Conservation (phyloP, 2,329 filamentous ascomycete genomes). For the Penicillium sp. region DNA sequence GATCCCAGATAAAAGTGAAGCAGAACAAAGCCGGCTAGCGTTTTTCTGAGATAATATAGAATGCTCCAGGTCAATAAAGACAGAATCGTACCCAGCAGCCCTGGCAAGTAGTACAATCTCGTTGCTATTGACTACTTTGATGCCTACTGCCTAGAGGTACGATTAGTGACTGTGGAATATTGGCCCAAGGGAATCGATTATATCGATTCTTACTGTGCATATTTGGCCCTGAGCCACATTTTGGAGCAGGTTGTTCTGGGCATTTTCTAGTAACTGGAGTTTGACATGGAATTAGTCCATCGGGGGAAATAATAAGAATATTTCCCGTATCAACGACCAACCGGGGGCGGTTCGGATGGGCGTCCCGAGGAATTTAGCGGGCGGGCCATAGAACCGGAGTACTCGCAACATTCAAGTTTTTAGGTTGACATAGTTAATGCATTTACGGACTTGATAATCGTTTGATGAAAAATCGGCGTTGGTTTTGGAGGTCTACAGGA, state of each 20-base stretch:
- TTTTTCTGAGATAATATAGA: slow-evolving; percentile 13
- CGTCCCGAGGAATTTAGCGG: neutral
- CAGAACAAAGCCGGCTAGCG: neutral
- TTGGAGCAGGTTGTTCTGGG: neutral
- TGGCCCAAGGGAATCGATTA: neutral
- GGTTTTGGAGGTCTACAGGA: neutral
- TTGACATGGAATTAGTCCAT: too few relatives aligned
- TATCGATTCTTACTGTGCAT: neutral
- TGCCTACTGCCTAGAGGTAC: slow-evolving; percentile 18
- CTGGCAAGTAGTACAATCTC: slow-evolving; percentile 32
- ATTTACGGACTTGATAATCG: too few relatives aligned
- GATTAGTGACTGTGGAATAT: neutral
- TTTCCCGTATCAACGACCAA: too few relatives aligned
- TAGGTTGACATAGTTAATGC: too few relatives aligned
- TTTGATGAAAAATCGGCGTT: neutral
- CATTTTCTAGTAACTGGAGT: neutral
- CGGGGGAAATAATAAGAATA: too few relatives aligned
- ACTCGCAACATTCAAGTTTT: too few relatives aligned
- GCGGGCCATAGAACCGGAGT: neutral
- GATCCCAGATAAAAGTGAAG: neutral
- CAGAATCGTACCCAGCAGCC: slow-evolving; percentile 31
- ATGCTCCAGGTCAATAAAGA: slow-evolving; percentile 42
- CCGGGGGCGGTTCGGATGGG: slow-evolving; percentile 1
- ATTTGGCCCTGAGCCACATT: neutral
- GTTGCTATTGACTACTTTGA: slow-evolving; percentile 26